Evolutionary conservation across 2,329 filamentous ascomycete species (phyloP).

Genomic region (Nemania sp.): DNA sequence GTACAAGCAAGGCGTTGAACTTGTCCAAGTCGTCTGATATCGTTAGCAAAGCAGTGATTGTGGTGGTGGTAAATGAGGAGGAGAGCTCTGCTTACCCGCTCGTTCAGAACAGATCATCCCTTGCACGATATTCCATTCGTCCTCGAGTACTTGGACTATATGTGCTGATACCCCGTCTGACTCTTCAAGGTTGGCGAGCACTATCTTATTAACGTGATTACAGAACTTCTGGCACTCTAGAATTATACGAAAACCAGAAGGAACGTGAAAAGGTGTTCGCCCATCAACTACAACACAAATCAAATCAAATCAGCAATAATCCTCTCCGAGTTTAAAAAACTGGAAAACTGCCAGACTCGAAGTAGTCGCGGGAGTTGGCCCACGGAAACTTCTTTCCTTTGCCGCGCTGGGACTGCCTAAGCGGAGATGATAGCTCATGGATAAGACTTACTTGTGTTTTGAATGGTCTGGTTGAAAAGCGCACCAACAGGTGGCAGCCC

Average conservation of each 20-base stretch:
- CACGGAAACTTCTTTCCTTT: background rate
- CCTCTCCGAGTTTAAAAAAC: background rate
- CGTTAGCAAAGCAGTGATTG: slow-evolving; percentile 24
- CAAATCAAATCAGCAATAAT: slow-evolving; percentile 2
- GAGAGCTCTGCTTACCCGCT: slow-evolving; percentile 46
- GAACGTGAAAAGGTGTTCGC: slow-evolving; percentile 46
- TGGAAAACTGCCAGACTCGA: background rate
- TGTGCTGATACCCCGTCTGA: slow-evolving; percentile 52
- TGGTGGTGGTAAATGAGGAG: background rate
- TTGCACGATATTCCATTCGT: slow-evolving; percentile 56
- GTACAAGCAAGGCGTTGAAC: slow-evolving; percentile 54
- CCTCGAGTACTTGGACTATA: slow-evolving; percentile 54
- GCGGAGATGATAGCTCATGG: background rate
- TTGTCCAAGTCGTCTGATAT: slow-evolving; percentile 49
- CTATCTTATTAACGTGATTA: slow-evolving; percentile 54
- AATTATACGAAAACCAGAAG: slow-evolving; percentile 51
- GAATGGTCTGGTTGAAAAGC: slow-evolving; percentile 55
- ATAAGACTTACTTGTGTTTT: slow-evolving; percentile 42
- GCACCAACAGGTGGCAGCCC: slow-evolving; percentile 52
- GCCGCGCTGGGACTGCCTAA: background rate
- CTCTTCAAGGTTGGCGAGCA: slow-evolving; percentile 53
- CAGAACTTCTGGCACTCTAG: slow-evolving; percentile 57
- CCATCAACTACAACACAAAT: slow-evolving; percentile 43
- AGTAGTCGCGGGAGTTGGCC: background rate
- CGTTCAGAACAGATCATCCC: slow-evolving; percentile 51